Evolutionary conservation across 257 asterid species (phyloP), one percentile per base, ranked within the genome.

Genomic region (Solanum paucissectum): DNA sequence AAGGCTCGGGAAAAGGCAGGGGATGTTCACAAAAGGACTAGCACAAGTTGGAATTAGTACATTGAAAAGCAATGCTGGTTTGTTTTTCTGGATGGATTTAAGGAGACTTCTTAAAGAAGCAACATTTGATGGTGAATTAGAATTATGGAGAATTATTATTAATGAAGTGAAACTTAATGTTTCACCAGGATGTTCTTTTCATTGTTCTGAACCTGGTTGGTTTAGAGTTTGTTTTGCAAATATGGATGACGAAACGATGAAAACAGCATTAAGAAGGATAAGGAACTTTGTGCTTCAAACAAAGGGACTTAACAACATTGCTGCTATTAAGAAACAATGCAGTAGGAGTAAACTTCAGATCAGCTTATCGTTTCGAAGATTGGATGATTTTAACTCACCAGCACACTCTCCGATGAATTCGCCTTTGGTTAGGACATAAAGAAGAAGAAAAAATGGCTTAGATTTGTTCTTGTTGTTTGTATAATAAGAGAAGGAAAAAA

Each of bases 201-300:
- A 95, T 46, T 95, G 98, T 90, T 87, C 92, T 2, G 97, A 96
- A 91, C 92, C 99, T 0, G 98, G 99, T 9, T 96, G 98, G 98
- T 96, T 96, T 42, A 76, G 99, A 2, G 99, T 95, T 4, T 96
- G 98, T 88, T 95, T 93, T 10, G 99, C 97, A 0, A 96, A 96
- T 16, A 96, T 96, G 98, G 97, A 95, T 3, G 95, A 93, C 3
- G 98, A 95, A 66, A 91, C 91, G 2, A 77, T 89, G 92, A 87
- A 37, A 83, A 89, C 89, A 32, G 98, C 98, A 0, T 69, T 96
- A 14, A 87, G 52, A 11, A 92, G 98, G 87, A 96, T 96, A 38
- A 89, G 71, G 3, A 90, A 90, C 69, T 94, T 95, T 84, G 97
- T 94, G 86, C 86, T 87, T 5, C 91, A 89, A 29, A 88, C 33